Percentiles rank a stretch among this genome's conserved stretches.
These are phyloP conservation scores for Saccharomycopsis vini DNA, from an alignment of 805 yeast species.

Conservation along the genomic window DNA sequence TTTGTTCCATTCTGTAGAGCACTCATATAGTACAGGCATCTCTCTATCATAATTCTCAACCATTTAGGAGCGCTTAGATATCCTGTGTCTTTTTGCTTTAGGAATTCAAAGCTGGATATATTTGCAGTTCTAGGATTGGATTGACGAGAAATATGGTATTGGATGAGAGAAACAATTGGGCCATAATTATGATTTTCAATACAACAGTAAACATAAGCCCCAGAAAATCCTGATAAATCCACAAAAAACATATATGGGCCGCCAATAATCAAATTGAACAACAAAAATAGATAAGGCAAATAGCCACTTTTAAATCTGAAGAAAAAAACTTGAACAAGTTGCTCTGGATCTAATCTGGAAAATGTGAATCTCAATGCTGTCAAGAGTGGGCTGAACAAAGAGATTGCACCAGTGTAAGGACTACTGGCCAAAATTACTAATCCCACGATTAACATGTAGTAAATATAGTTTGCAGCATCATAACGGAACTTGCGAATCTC, in stretches of 20 bases:
- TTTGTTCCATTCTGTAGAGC: too few species aligned
- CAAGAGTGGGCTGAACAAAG: background rate
- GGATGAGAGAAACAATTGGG: background rate
- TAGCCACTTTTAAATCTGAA: background rate
- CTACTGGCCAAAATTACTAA: background rate
- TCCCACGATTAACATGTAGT: background rate
- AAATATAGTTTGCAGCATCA: background rate
- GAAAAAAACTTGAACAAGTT: background rate
- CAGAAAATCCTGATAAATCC: background rate
- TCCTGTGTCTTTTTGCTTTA: background rate
- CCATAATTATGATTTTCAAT: background rate
- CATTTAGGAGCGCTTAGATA: background rate
- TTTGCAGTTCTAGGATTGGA: background rate
- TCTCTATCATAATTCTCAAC: background rate
- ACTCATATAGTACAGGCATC: too few species aligned
- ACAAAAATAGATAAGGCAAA: background rate
- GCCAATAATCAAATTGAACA: background rate
- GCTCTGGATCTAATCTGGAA: constrained; percentile 3
- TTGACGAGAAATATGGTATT: background rate
- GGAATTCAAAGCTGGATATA: background rate
- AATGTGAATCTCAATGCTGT: background rate
- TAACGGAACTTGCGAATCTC: background rate
- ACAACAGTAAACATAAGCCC: constrained; percentile 3
- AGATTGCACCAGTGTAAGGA: background rate
- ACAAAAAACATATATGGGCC: background rate